These are phyloP conservation scores for Fagopyrum tataricum DNA, from an alignment of 148 eudicot genomes.

Conservation along the genomic window DNA sequence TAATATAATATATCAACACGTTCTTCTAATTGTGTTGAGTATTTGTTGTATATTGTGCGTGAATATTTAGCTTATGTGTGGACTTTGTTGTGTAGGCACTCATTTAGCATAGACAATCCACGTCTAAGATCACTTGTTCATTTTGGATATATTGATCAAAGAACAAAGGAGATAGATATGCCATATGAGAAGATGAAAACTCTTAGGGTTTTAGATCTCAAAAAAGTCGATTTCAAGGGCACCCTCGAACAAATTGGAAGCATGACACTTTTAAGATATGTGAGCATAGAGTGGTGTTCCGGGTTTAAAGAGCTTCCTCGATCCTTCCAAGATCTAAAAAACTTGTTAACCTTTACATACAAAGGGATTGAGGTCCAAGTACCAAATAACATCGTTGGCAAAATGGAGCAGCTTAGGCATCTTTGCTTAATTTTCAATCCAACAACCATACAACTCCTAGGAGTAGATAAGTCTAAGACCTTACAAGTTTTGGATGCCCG, in stretches of 20 bases:
- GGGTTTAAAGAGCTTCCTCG: neutral
- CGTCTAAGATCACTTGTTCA: constrained; percentile 4
- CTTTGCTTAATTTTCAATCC: neutral
- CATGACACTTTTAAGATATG: neutral
- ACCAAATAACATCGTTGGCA: neutral
- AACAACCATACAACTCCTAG: neutral
- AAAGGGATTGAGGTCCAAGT: neutral
- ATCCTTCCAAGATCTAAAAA: neutral
- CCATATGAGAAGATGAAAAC: neutral
- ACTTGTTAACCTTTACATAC: neutral
- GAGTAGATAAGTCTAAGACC: neutral
- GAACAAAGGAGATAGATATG: neutral
- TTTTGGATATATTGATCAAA: neutral
- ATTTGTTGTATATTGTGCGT: neutral
- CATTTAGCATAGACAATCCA: neutral
- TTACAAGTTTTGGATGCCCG: neutral
- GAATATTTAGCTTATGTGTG: neutral
- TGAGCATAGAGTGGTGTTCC: neutral
- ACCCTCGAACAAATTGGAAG: neutral
- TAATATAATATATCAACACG: too few species aligned
- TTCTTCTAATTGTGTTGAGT: neutral
- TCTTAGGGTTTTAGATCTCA: constrained; percentile 7
- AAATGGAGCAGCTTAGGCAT: constrained; percentile 7
- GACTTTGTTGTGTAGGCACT: neutral
- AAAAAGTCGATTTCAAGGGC: constrained; percentile 1